Evolutionary conservation across 2,329 filamentous ascomycete genomes (phyloP), one percentile per base, ranked within the genome.

Genomic region (Bipolaris victoriae): DNA sequence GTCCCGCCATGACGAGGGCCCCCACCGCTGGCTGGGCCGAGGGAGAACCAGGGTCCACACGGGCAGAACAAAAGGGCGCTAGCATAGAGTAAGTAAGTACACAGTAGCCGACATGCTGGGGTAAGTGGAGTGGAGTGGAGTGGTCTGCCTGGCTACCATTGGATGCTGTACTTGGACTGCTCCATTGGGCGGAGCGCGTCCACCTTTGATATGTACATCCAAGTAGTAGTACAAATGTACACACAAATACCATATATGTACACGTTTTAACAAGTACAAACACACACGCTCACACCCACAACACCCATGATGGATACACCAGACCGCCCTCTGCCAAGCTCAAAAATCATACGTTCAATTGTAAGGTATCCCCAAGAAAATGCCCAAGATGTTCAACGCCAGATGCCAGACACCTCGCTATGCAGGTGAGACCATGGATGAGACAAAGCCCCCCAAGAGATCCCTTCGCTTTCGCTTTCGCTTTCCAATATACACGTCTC

Each of bases 331-430:
- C 29, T 35, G 29, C 26, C 13, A 22, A 22, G 16, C 44, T 43
- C 24, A 36, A 51, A 35, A 35, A 52, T 16, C 31, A 31, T 43
- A 16, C 20, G 20, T 40, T 33, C 31, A 20, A 29, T 45, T 46
- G 41, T 22, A 52, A 54, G 39, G 50, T 61, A 46, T 58, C 44
- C 41, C 51, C 41, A 31, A 40, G 20, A 55, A 61, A 37, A 64
- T 53, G 41, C 29, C 33, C 39, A 45, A 16, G 35, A 37, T 57
- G 47, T 45, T 36, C 13, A 70, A 71, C 70, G 62, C 70, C 71
- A 44, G 56, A 70, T 66, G 66, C 67, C 67, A 65, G 65, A 76
- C 71, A 65, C 73, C 67, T 67, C 73, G 72, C 74, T 77, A 77
- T 76, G 73, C 74, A 70, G 60, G 56, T 65, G 31, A 36, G 58